A percentile compares a stretch with the other conserved stretches of the same genome.
phyloP scores from a whole-genome alignment of 176 grass and related monocot species.

The barley (Hordeum vulgare) region MorexV3_pseudomolecules_assembly NC_058519.1:468709549-468710048 shows the following conservation, averaged over 20 bases:
- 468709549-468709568: slow-evolving; percentile 17
- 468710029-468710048: slow-evolving; percentile 32
- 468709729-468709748: slow-evolving; percentile 30
- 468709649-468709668: slow-evolving; percentile 45
- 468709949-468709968: not conserved
- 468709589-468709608: slow-evolving; percentile 8
- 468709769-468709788: not conserved
- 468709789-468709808: slow-evolving; percentile 30
- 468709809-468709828: slow-evolving; percentile 51
- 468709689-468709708: not conserved
- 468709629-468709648: slow-evolving; percentile 42
- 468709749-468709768: slow-evolving; percentile 40
- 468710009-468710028: slow-evolving; percentile 26
- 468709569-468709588: not conserved
- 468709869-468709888: not conserved
- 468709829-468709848: slow-evolving; percentile 24
- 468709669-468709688: slow-evolving; percentile 48
- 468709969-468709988: slow-evolving; percentile 30
- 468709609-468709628: not conserved
- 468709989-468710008: not conserved
- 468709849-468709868: slow-evolving; percentile 49
- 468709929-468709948: slow-evolving; percentile 8
- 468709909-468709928: not conserved
- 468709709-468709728: not conserved
- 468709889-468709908: not conserved